phyloP scores from a whole-genome alignment of 2,329 filamentous ascomycete genomes.

The Chaetoscypha palmicola region DNA sequence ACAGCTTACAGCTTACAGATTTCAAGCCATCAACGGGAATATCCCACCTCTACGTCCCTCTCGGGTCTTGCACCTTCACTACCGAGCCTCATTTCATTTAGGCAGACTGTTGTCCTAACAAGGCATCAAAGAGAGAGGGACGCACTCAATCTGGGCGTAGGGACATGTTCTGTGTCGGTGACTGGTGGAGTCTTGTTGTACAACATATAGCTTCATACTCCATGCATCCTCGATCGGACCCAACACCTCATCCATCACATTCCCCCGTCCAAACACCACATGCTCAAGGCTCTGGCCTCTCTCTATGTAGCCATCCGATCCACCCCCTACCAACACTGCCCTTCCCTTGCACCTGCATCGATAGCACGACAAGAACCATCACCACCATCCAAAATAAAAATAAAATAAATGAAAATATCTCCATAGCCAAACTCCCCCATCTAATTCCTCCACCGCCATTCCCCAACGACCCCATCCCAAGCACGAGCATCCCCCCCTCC shows the following conservation, averaged over 20 bases:
- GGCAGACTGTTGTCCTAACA: background rate
- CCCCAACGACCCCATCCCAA: background rate
- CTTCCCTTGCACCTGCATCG: background rate
- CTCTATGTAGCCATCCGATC: too few relatives aligned
- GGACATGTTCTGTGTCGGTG: background rate
- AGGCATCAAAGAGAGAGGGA: background rate
- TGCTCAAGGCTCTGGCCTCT: too few relatives aligned
- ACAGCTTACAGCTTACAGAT: too few relatives aligned
- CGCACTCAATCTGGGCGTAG: background rate
- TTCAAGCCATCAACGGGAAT: too few relatives aligned
- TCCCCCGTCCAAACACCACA: background rate
- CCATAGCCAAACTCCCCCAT: too few relatives aligned
- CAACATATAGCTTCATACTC: background rate
- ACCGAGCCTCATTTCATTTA: background rate
- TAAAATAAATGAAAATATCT: too few relatives aligned
- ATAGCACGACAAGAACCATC: background rate
- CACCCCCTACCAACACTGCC: background rate
- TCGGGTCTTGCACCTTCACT: too few relatives aligned
- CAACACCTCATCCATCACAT: background rate
- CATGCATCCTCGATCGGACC: background rate
- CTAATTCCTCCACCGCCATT: constrained; percentile 6
- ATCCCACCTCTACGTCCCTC: too few relatives aligned
- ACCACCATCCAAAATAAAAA: background rate
- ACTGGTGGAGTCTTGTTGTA: background rate
- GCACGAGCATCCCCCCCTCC: background rate